These are phyloP conservation scores for Grosmannia huntii DNA, from an alignment of 2,329 filamentous ascomycete genomes.

Conservation along the genomic window DNA sequence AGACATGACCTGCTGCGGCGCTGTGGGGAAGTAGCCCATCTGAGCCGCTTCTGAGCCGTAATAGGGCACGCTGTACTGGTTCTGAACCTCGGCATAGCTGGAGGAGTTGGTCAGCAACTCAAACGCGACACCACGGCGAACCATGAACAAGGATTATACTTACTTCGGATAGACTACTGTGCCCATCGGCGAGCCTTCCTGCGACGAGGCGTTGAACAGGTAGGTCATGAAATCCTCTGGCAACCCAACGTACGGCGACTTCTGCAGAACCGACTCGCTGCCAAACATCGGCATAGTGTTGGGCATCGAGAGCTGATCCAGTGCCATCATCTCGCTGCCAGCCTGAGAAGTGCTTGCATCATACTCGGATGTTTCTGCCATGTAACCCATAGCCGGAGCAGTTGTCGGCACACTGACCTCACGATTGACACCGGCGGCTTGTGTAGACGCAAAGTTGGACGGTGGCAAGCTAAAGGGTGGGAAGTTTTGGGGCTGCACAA, in stretches of 20 bases:
- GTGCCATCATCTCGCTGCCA: constrained; percentile 41
- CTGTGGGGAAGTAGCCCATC: constrained; percentile 43
- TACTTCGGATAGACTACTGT: constrained; percentile 39
- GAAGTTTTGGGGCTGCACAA: constrained; percentile 48
- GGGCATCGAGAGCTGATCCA: constrained; percentile 49
- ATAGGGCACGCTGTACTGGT: constrained; percentile 36
- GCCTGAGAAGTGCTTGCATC: constrained; percentile 30
- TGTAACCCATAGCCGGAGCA: constrained; percentile 18
- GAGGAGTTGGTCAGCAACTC: constrained; percentile 14
- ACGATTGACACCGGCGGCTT: constrained; percentile 21
- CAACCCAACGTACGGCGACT: constrained; percentile 73
- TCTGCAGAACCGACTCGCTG: constrained; percentile 61
- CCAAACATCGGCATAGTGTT: constrained; percentile 80
- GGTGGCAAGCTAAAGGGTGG: constrained; percentile 50
- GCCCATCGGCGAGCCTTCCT: constrained; percentile 37
- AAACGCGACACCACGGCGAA: not conserved
- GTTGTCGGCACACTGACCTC: constrained; percentile 16
- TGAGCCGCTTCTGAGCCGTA: constrained; percentile 33
- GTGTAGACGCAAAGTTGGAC: constrained; percentile 38
- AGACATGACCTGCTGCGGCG: constrained; percentile 72
- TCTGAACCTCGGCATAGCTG: constrained; percentile 40
- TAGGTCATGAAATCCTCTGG: constrained; percentile 80
- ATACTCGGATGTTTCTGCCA: constrained; percentile 29
- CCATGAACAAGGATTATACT: constrained; percentile 15
- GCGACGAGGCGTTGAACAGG: constrained; percentile 57